These are phyloP conservation scores for Debaryomyces prosopidis DNA, from an alignment of 805 yeast species.

Conservation along the genomic window DNA sequence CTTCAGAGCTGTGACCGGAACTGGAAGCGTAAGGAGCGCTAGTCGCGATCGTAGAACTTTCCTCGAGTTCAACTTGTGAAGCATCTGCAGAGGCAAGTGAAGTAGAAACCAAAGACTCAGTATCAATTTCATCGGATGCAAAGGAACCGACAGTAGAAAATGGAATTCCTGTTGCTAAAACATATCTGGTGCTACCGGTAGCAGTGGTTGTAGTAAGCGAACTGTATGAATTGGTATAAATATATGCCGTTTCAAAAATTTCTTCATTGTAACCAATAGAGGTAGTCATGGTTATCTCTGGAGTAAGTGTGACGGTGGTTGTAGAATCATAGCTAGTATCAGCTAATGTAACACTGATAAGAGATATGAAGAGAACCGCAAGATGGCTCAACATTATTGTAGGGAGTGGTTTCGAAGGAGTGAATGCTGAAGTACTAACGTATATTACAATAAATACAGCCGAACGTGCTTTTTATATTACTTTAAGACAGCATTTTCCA, in stretches of 20 bases:
- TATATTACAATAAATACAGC: too few relatives aligned
- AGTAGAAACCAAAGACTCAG: too few relatives aligned
- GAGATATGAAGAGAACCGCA: neutral
- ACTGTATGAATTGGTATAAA: conserved; percentile 31
- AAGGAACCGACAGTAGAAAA: too few relatives aligned
- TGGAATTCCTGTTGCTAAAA: conserved; percentile 5
- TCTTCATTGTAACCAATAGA: conserved; percentile 26
- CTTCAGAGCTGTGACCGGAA: neutral
- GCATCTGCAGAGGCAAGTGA: too few relatives aligned
- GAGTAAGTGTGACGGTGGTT: conserved; percentile 26
- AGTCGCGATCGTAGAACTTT: neutral
- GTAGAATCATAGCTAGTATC: conserved; percentile 15
- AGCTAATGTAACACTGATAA: conserved; percentile 8
- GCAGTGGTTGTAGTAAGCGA: conserved; percentile 27
- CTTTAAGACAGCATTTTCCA: too few relatives aligned
- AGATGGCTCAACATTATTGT: neutral
- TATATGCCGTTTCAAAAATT: conserved; percentile 27
- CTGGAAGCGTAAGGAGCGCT: neutral
- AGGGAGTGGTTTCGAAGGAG: too few relatives aligned
- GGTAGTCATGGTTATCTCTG: conserved; percentile 31
- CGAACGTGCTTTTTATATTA: too few relatives aligned
- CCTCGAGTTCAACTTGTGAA: too few relatives aligned
- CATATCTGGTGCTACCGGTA: conserved; percentile 16
- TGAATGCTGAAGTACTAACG: too few relatives aligned
- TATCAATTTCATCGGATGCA: too few relatives aligned